Conservation (phyloP, 106 monocot species). For the Dioscorea alata region DNA sequence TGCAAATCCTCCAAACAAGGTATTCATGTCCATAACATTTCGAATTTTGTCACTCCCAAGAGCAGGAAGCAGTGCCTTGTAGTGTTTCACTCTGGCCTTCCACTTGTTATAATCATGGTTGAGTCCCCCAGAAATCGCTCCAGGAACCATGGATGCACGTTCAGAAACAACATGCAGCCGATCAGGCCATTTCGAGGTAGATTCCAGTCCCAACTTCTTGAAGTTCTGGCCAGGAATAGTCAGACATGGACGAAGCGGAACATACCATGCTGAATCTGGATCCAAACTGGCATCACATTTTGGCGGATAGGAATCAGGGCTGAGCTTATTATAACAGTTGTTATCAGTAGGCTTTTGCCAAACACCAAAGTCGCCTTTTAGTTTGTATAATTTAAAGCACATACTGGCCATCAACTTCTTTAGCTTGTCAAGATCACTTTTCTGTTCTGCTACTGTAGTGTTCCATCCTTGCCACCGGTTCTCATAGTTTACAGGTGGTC, state of each 20-base stretch:
- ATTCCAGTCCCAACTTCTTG: conserved; percentile 49
- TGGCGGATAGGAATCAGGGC: conserved; percentile 41
- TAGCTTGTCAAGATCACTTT: conserved; percentile 54
- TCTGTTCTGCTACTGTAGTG: conserved; percentile 65
- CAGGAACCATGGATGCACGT: conserved; percentile 43
- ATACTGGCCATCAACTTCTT: conserved; percentile 61
- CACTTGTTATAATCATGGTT: conserved; percentile 68
- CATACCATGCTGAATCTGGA: conserved; percentile 72
- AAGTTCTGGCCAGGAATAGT: conserved; percentile 32
- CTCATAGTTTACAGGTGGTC: conserved; percentile 76
- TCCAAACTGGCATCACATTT: conserved; percentile 76
- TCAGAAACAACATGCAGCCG: conserved; percentile 44
- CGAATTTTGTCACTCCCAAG: conserved; percentile 60
- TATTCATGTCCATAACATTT: conserved; percentile 84
- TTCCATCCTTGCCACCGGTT: conserved; percentile 81
- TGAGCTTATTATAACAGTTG: conserved; percentile 46
- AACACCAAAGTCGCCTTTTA: conserved; percentile 71
- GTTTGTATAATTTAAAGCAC: conserved; percentile 75
- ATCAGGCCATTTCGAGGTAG: conserved; percentile 69
- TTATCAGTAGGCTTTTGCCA: conserved; percentile 69
- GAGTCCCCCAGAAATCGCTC: conserved; percentile 40
- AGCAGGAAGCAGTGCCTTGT: conserved; percentile 46
- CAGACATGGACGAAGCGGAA: conserved; percentile 58
- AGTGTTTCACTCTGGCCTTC: conserved; percentile 61
- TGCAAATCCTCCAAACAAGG: conserved; percentile 75